These are phyloP conservation scores for Coemansia furcata DNA, from an alignment of 192 early-diverging fungal genomes.

Conservation along the genomic window DNA sequence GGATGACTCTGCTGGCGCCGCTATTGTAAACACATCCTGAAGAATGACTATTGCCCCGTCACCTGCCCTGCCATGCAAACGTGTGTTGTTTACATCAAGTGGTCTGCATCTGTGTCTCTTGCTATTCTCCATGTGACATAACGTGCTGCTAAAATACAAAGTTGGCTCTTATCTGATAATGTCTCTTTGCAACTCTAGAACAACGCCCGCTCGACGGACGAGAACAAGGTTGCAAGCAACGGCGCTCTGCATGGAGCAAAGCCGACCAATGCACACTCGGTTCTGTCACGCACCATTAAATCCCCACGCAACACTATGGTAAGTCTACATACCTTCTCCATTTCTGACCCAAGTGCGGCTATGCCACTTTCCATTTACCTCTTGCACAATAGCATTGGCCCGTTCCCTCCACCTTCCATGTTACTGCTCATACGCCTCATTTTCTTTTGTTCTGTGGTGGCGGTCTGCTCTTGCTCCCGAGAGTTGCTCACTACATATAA, in stretches of 20 bases:
- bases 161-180: not conserved
- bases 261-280: not conserved
- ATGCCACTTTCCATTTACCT: not conserved
- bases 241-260: not conserved
- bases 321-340: not conserved
- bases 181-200: not conserved
- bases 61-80: not conserved
- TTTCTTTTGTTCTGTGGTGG: not conserved
- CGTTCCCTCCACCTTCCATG: not conserved
- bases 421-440: not conserved
- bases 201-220: not conserved
- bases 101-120: not conserved
- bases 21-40: not conserved
- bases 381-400: not conserved
- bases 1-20: not conserved
- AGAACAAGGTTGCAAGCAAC: not conserved
- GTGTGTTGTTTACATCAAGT: not conserved
- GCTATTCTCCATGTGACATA: not conserved
- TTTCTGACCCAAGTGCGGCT: not conserved
- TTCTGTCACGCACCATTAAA: not conserved
- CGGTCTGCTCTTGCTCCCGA: not conserved
- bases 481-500: not conserved
- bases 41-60: not conserved
- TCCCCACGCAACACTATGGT: not conserved
- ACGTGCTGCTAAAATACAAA: not conserved